Base-by-base conservation (phyloP, 2,329 filamentous ascomycete species). In the Fusarium foetens region DNA sequence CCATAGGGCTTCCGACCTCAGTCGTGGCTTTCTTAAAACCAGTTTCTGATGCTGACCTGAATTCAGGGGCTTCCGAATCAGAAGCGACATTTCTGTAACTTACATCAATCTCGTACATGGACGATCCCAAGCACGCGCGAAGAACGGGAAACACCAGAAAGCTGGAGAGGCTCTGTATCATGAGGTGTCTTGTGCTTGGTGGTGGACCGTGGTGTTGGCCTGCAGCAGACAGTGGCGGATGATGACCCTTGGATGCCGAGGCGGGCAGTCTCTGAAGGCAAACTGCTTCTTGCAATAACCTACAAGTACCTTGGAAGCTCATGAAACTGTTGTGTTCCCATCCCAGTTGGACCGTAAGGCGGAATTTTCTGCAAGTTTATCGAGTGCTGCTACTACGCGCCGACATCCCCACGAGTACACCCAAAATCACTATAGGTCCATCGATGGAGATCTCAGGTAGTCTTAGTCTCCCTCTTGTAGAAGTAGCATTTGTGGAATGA, bases 81-180 rank as follows among this genome's bases (percentile, higher is more conserved):
- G 33, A 17, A n/a, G 2, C 23, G 17, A 16, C 13, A 8, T 52
- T 27, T 21, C 5, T 21, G 2, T 13, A 27, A 8, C 9, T 38
- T 17, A 5, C 10, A 21, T 21, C 9, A 14, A n/a, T 17, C 0
- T 7, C 2, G 11, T 3, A 6, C 23, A 14, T 5, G 5, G 17
- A 2, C 19, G 10, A 5, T 5, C 4, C 3, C 5, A 1, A 17
- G 23, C 1, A 0, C 6, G n/a, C 14, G 0, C 9, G 1, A 17
- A 12, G 1, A 7, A 7, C 10, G 8, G 2, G 3, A 0, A 17
- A 4, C 14, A 9, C 3, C 12, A 1, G 2, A 16, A 16, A 2
- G 3, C 2, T n/a, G 14, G 5, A 27, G 3, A 38, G 0, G 0
- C 7, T 25, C 5, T 17, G 5, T 16, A 27, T 27, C 7, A 1